These are phyloP conservation scores for Ogataea ganodermae DNA, from an alignment of 805 yeast genomes.

Conservation along the genomic window DNA sequence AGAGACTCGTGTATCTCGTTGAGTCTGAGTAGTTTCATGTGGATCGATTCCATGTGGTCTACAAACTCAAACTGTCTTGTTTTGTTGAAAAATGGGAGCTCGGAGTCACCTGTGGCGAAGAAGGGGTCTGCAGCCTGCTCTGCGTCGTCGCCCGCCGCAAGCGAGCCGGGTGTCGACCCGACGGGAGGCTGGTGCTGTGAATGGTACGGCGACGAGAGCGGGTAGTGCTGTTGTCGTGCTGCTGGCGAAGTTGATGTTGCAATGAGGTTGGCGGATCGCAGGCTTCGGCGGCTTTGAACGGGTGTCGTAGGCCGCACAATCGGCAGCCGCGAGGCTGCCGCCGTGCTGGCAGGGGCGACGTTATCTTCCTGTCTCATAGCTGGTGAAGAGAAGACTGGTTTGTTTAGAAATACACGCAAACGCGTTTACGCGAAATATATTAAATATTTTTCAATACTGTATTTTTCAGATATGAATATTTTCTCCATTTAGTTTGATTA, in stretches of 20 bases:
- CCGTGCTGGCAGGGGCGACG: no score
- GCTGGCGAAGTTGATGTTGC: constrained; percentile 21
- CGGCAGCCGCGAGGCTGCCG: constrained; percentile 17
- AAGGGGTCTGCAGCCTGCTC: constrained; percentile 5
- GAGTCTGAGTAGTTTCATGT: constrained; percentile 57
- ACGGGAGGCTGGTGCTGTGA: constrained; percentile 18
- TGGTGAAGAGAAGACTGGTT: no score
- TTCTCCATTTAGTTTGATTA: no score
- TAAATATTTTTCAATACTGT: no score
- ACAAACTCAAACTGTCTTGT: constrained; percentile 22
- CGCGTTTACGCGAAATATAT: no score
- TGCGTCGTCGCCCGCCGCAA: constrained; percentile 9
- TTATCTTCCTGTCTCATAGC: constrained; percentile 3
- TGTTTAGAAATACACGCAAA: no score
- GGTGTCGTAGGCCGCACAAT: constrained; percentile 27
- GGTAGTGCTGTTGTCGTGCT: constrained; percentile 21
- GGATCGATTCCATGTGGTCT: constrained; percentile 38
- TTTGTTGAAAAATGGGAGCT: constrained; percentile 27
- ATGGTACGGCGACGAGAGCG: constrained; percentile 25
- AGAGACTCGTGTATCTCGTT: constrained; percentile 63
- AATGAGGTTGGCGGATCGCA: constrained; percentile 19
- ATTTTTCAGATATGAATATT: no score
- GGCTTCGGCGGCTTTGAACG: constrained; percentile 15
- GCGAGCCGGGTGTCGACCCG: constrained; percentile 18
- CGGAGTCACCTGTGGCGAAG: constrained; percentile 9